phyloP scores from a whole-genome alignment of 371 early-diverging fungal genomes.

The Syncephalastrum sp. region DNA sequence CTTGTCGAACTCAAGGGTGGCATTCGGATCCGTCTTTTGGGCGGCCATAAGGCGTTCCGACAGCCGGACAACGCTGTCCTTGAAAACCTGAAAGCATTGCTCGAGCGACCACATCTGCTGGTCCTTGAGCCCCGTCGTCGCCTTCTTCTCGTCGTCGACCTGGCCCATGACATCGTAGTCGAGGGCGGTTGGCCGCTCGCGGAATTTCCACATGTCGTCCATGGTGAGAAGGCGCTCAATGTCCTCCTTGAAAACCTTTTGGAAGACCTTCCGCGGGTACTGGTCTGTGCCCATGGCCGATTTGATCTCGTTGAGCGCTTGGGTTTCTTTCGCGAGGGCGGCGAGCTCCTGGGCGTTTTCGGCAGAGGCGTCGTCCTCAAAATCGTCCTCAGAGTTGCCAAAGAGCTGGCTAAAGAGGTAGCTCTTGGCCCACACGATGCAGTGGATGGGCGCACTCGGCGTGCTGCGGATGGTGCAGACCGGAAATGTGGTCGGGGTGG shows the following conservation, averaged over 20 bases:
- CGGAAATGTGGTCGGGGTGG: conserved; percentile 85
- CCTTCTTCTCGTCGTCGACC: background rate
- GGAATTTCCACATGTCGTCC: conserved; percentile 91
- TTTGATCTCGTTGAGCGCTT: conserved; percentile 66
- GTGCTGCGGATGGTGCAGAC: conserved; percentile 99
- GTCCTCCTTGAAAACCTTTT: conserved; percentile 81
- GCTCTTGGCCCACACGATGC: conserved; percentile 99
- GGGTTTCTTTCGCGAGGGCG: conserved; percentile 68
- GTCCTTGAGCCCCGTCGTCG: conserved; percentile 43
- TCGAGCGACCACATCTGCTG: conserved; percentile 69
- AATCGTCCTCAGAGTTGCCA: conserved; percentile 64
- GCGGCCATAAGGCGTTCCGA: conserved; percentile 40
- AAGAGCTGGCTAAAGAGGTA: conserved; percentile 90
- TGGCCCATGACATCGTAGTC: conserved; percentile 38
- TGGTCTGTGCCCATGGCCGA: conserved; percentile 58
- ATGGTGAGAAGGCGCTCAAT: conserved; percentile 74
- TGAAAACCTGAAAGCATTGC: conserved; percentile 55
- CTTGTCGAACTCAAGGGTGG: conserved; percentile 82
- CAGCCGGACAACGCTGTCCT: conserved; percentile 46
- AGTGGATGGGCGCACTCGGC: conserved; percentile 96
- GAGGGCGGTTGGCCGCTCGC: conserved; percentile 72
- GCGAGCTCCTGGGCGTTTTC: conserved; percentile 77
- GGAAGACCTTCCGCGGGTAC: conserved; percentile 75
- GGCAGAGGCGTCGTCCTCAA: conserved; percentile 47
- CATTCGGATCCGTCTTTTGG: conserved; percentile 43